Conservation (phyloP, 1,139 yeast species). For the Candida sp. region DNA sequence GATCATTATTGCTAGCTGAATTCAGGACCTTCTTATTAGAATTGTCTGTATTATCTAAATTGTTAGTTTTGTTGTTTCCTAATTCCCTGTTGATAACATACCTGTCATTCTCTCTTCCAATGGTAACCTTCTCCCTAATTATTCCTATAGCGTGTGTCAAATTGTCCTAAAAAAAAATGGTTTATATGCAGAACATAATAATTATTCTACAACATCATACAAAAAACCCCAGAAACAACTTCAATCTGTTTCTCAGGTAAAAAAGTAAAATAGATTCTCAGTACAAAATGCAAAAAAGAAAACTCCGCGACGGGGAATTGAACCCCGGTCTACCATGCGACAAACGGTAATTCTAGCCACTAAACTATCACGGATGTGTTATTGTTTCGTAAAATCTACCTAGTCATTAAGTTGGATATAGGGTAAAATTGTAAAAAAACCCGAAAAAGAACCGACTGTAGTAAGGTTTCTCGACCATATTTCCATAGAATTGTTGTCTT, state of each 20-base stretch:
- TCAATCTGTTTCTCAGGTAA: too few species aligned
- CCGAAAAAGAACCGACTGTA: too few species aligned
- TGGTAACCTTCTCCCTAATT: not conserved
- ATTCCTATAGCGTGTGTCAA: not conserved
- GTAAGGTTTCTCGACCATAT: too few species aligned
- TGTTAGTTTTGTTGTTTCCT: not conserved
- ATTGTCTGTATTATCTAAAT: not conserved
- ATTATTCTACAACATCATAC: not conserved
- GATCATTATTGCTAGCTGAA: too few species aligned
- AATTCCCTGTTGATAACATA: not conserved
- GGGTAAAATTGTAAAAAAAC: not conserved
- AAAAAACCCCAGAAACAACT: too few species aligned
- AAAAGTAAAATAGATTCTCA: conserved; percentile 1
- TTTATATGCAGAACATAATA: not conserved
- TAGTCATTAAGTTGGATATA: not conserved
- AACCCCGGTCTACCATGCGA: conserved; percentile 9
- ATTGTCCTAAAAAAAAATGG: not conserved
- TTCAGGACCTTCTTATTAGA: not conserved
- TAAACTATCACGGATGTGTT: conserved; percentile 6
- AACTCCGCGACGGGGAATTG: conserved; percentile 11
- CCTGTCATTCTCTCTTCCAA: not conserved
- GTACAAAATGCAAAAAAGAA: conserved; percentile 17
- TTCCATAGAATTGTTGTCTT: too few species aligned
- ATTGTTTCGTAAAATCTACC: not conserved
- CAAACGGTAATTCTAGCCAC: conserved; percentile 8